Evolutionary conservation across 2,329 filamentous ascomycete species (phyloP), one percentile per base, ranked within the genome.

Genomic region (Monosporascus sp.): DNA sequence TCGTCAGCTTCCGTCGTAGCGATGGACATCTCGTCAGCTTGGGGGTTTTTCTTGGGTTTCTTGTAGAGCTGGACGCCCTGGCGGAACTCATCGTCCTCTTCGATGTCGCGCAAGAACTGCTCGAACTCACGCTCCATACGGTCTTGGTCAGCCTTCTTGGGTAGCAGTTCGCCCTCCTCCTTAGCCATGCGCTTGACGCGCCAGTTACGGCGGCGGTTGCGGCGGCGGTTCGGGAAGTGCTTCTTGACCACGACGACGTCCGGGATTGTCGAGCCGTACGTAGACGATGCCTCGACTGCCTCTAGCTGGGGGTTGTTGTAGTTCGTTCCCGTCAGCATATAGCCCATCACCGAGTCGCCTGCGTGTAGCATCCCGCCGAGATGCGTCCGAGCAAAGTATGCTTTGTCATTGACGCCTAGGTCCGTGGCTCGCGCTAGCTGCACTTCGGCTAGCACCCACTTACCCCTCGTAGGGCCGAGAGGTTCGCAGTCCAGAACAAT

Each of bases 161-260:
- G 89, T 59, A 92, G 74, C 70, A 95, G 80, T 60, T 97, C 93
- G 61, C 88, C 88, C 69, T 97, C 90, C 58, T 97, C 92, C 73
- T 85, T 88, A 60, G 81, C 81, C 89, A 99, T 93, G 66, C 94
- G 90, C 83, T 89, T 95, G 71, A 99, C 84, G 71, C 88, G 89
- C 94, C 94, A 99, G 78, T 89, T 89, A 62, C 95, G 86, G 71
- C 79, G 81, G 77, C 85, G 87, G 69, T 93, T 96, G 77, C 88
- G 86, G 73, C 88, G 88, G 63, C 89, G 85, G 54, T 74, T 73
- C 55, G 88, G 85, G 74, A 95, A 99, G 79, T 90, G 86, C 73
- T 99, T 99, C 90, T 96, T 97, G 70, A 99, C 90, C 3, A 99
- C 80, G 7, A 99, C 75, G 0, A 97, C 94, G 65, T 99, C 94